Percentiles rank a stretch among this genome's conserved stretches.
These are phyloP conservation scores for Penicillium expansum DNA, from an alignment of 2,329 filamentous ascomycete genomes.

Conservation along the genomic window DNA sequence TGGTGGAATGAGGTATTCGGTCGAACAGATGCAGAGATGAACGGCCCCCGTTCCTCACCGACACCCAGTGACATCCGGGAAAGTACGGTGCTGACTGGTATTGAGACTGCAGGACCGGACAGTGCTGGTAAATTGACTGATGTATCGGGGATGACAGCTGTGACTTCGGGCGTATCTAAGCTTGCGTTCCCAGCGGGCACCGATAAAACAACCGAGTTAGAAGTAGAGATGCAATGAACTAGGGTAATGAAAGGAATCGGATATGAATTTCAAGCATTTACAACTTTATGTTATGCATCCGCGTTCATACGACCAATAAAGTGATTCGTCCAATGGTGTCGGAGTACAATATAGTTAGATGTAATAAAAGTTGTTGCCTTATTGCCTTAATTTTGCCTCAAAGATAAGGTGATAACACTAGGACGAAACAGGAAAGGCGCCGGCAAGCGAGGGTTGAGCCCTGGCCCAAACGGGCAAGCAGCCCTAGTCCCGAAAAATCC, in stretches of 20 bases:
- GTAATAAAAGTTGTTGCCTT: conserved; percentile 6
- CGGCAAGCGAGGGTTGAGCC: conserved; percentile 43
- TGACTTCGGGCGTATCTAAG: conserved; percentile 48
- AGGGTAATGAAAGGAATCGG: background rate
- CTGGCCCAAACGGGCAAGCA: conserved; percentile 36
- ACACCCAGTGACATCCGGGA: conserved; percentile 36
- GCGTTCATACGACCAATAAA: background rate
- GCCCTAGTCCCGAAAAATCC: conserved; percentile 37
- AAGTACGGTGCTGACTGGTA: conserved; percentile 54
- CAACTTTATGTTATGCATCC: conserved; percentile 4
- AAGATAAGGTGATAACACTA: conserved; percentile 8
- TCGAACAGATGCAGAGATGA: conserved; percentile 89
- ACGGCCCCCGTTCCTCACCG: conserved; percentile 58
- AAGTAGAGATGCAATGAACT: conserved; percentile 52
- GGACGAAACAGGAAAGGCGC: conserved; percentile 24
- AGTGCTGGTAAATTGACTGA: conserved; percentile 36
- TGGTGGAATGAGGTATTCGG: conserved; percentile 95
- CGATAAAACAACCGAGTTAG: conserved; percentile 37
- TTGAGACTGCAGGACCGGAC: conserved; percentile 55
- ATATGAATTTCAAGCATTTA: conserved; percentile 2
- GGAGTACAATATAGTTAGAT: background rate
- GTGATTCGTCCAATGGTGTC: background rate
- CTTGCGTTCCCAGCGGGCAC: conserved; percentile 40
- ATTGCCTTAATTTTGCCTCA: conserved; percentile 11
- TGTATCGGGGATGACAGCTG: conserved; percentile 38